A percentile compares a stretch with the other conserved stretches of the same genome.
Conservation (phyloP, 2,329 filamentous ascomycete species). For the Sporothrix curviconia region DNA sequence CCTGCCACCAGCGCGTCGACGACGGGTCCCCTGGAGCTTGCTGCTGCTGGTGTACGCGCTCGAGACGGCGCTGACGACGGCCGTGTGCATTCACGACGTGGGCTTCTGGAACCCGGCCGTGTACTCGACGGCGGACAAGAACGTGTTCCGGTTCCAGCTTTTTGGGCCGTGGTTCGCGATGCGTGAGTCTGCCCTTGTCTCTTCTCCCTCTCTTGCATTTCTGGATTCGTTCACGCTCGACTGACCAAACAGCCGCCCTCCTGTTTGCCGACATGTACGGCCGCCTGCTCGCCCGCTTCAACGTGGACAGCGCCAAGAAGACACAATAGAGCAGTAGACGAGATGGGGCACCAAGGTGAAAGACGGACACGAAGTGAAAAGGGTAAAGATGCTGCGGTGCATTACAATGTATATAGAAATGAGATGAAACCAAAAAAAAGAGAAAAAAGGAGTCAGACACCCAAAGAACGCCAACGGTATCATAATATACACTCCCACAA, state of each 20-base stretch:
- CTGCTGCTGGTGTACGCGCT: conserved; percentile 45
- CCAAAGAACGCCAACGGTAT: neutral
- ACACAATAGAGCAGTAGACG: conserved; percentile 32
- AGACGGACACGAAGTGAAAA: no score
- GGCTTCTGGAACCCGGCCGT: conserved; percentile 41
- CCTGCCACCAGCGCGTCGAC: conserved; percentile 22
- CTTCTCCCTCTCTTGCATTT: neutral
- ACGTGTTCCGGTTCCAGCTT: conserved; percentile 39
- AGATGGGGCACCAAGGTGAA: no score
- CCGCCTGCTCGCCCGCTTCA: conserved; percentile 40
- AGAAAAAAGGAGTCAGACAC: neutral
- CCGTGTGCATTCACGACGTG: conserved; percentile 46
- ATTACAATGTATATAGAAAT: neutral
- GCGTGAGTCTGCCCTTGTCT: conserved; percentile 36
- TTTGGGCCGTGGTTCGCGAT: conserved; percentile 47
- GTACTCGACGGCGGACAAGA: conserved; percentile 39
- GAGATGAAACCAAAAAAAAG: neutral
- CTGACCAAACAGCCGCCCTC: conserved; percentile 35
- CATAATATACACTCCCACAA: neutral
- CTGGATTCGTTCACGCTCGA: neutral
- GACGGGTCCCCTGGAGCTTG: conserved; percentile 39
- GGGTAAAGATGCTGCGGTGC: no score
- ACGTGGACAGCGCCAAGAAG: conserved; percentile 36
- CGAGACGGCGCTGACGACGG: conserved; percentile 45
- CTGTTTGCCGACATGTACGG: conserved; percentile 50